These are phyloP conservation scores for Trichosanthes truncata DNA, from an alignment of 306 rosid genomes.

Conservation along the genomic window DNA sequence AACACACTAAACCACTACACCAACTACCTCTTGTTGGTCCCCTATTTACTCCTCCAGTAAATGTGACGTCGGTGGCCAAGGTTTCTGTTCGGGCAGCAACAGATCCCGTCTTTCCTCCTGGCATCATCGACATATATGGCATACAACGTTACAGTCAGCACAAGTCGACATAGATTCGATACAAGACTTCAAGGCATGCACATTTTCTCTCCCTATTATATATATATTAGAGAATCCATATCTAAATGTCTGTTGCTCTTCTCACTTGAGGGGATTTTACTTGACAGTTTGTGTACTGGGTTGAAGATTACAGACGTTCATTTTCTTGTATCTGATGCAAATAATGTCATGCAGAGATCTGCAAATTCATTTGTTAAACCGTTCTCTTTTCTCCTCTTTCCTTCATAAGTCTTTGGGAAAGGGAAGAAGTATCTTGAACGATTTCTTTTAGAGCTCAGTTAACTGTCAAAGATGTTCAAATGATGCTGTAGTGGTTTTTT, in stretches of 20 bases:
- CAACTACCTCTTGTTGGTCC: slow-evolving; percentile 86
- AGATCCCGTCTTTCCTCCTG: slow-evolving; percentile 91
- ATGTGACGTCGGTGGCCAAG: slow-evolving; percentile 58
- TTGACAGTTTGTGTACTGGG: background rate
- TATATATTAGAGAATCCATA: background rate
- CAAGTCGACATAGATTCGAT: slow-evolving; percentile 29
- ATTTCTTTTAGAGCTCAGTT: background rate
- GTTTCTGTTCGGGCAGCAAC: slow-evolving; percentile 95
- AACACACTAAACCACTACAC: slow-evolving; percentile 48
- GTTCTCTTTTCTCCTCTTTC: background rate
- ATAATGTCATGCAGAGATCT: slow-evolving; percentile 9
- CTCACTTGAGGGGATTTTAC: background rate
- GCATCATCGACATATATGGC: slow-evolving; percentile 65
- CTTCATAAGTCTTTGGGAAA: background rate
- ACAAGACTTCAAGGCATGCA: background rate
- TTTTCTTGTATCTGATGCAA: background rate
- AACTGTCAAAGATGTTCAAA: background rate
- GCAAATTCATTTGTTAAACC: background rate
- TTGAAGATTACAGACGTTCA: slow-evolving; percentile 2
- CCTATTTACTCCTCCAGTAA: slow-evolving; percentile 78
- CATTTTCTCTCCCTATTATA: background rate
- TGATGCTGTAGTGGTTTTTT: background rate
- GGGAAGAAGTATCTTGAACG: background rate
- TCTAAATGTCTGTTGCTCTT: background rate
- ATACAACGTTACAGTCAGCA: slow-evolving; percentile 67